A percentile compares a stretch with the other conserved stretches of the same genome.
These are phyloP conservation scores for Diddensiella santjacobensis DNA, from an alignment of 805 yeast genomes.

Conservation along the genomic window DNA sequence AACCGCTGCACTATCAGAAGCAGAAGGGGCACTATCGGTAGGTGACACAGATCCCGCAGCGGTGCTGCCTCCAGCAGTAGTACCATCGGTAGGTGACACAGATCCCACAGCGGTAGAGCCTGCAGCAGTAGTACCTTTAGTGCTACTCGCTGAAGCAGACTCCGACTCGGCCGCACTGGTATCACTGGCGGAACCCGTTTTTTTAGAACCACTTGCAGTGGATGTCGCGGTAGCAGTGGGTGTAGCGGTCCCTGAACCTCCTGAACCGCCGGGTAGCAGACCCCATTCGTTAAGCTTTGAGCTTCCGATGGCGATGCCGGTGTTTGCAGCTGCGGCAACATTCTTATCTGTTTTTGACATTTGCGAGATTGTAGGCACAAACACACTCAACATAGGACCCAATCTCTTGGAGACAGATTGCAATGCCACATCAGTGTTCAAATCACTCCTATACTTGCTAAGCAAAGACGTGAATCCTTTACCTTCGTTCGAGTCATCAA, in stretches of 20 bases:
- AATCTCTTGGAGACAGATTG: not conserved
- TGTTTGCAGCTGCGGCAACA: slow-evolving; percentile 3
- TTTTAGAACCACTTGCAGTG: too few relatives aligned
- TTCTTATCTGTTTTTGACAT: slow-evolving; percentile 2
- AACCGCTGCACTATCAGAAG: not conserved
- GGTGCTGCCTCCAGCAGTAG: not conserved
- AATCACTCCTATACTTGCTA: not conserved
- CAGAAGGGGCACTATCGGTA: not conserved
- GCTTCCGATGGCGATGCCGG: not conserved
- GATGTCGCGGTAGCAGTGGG: not conserved
- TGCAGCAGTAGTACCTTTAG: too few relatives aligned
- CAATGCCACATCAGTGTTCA: not conserved
- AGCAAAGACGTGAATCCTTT: not conserved
- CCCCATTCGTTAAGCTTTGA: not conserved
- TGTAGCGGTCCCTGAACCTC: not conserved
- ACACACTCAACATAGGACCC: not conserved
- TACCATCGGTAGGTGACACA: not conserved
- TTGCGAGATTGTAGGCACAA: not conserved
- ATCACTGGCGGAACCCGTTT: too few relatives aligned
- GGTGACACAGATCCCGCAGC: not conserved
- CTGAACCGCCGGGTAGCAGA: not conserved
- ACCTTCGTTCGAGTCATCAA: not conserved
- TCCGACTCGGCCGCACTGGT: too few relatives aligned
- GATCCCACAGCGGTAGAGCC: not conserved
- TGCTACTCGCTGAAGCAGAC: too few relatives aligned